These are phyloP conservation scores for Microbotryomycetes sp. DNA, from an alignment of 1,284 basidiomycete genomes.

Conservation along the genomic window DNA sequence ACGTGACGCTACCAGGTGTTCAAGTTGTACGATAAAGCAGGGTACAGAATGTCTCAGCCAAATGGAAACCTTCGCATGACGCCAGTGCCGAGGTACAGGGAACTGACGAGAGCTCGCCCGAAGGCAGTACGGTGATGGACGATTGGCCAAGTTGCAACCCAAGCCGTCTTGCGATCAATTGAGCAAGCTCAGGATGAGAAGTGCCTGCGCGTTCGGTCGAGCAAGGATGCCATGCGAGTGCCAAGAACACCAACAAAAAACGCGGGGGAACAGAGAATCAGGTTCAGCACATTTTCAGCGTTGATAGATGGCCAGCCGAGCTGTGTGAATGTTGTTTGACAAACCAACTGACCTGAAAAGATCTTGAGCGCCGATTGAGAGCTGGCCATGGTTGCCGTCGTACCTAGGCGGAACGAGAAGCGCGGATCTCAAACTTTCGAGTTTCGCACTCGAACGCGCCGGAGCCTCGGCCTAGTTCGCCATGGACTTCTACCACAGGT, in stretches of 20 bases:
- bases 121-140: slow-evolving; percentile 20
- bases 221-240: neutral
- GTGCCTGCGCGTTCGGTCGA: slow-evolving; percentile 35
- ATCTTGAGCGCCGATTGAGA: slow-evolving; percentile 19
- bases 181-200: slow-evolving; percentile 83
- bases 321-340: neutral
- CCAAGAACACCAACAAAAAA: neutral
- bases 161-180: slow-evolving; percentile 87
- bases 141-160: slow-evolving; percentile 32
- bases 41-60: slow-evolving; percentile 2
- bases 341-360: slow-evolving; percentile 16
- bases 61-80: slow-evolving; percentile 43
- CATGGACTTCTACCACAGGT: slow-evolving; percentile 35
- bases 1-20: slow-evolving; percentile 61
- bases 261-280: too few relatives aligned
- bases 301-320: too few relatives aligned
- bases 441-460: neutral
- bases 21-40: neutral
- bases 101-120: slow-evolving; percentile 29
- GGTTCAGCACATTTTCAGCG: neutral
- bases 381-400: slow-evolving; percentile 4
- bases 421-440: neutral
- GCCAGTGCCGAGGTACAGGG: slow-evolving; percentile 59
- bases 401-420: neutral
- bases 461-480: neutral